Evolutionary conservation across 768 basidiomycete genomes (phyloP), one percentile per base, ranked within the genome.

Genomic region (Pulveroboletus ravenelii): DNA sequence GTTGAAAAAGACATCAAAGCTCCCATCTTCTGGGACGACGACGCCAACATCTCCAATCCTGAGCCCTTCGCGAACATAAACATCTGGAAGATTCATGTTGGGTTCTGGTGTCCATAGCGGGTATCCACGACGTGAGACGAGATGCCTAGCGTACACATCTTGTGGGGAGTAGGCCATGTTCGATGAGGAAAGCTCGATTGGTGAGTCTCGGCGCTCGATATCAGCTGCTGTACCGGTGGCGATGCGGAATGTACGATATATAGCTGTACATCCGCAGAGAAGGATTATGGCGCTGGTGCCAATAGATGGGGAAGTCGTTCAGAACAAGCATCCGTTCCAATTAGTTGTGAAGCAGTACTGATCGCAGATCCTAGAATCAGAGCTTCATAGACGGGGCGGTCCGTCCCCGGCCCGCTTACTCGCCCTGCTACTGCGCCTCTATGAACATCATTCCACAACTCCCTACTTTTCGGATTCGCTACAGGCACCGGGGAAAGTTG

Each of bases 1-100:
- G 27, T 70, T 72, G 55, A 72, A 73, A 5, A 71, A 62, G 45
- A 69, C 66, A 43, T 66, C 63, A 36, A 74, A 74, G 10, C 56
- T 60, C 25, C 71, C 71, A 30, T 61, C 55, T 13, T 58, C 57
- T 6, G 65, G 53, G 29, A 58, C 63, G 18, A 72, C 47, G 27
- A 71, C 56, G 3, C 69, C 68, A 4, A 72, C 66, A 48, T 74
- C 71, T 1, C 71, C 72, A 8, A 72, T 68, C 35, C 53, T 62
- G 43, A 68, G 55, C 1, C 70, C 70, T 27, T 54, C 40, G 8
- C 32, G 41, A 23, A 55, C 49, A 29, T 72, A 68, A 1, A 48
- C 44, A 5, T 48, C 44, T 8, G 65, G 64, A 12, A 70, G 53
- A 10, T 37, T 52, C 41, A 50, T 50, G 37, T 60, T 56, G 0